phyloP scores from a whole-genome alignment of 148 eudicot species.

The Heliamphora exappendiculata region DNA sequence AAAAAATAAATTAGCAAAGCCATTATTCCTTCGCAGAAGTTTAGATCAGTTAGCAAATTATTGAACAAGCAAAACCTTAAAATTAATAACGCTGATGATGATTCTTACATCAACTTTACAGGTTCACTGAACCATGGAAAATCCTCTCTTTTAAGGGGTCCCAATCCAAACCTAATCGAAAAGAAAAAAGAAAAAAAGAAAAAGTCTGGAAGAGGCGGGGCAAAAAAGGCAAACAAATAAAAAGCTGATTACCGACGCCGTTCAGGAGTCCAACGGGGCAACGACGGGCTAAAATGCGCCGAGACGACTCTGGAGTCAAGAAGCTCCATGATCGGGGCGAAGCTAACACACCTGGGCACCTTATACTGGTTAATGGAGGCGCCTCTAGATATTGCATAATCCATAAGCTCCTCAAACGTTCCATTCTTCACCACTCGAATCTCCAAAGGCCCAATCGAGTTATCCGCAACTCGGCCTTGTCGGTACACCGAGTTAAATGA shows the following conservation, averaged over 20 bases:
- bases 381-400: constrained; percentile 83
- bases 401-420: constrained; percentile 82
- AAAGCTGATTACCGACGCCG: constrained; percentile 55
- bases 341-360: constrained; percentile 80
- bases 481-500: constrained; percentile 73
- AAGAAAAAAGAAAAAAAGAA: too few species aligned
- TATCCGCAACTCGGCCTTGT: constrained; percentile 66
- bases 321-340: constrained; percentile 71
- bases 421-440: constrained; percentile 70
- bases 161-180: too few species aligned
- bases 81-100: too few species aligned
- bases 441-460: constrained; percentile 79
- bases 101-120: too few species aligned
- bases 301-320: constrained; percentile 70
- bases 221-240: too few species aligned
- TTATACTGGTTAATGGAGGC: constrained; percentile 80
- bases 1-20: too few species aligned
- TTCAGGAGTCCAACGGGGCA: constrained; percentile 66
- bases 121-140: too few species aligned
- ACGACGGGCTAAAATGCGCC: constrained; percentile 54
- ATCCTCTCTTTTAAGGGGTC: too few species aligned
- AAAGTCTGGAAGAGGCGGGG: too few species aligned
- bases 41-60: too few species aligned
- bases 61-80: too few species aligned
- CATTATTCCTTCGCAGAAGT: too few species aligned